Evolutionary conservation across 2,329 filamentous ascomycete species (phyloP).

Genomic region (Fusarium sp.): DNA sequence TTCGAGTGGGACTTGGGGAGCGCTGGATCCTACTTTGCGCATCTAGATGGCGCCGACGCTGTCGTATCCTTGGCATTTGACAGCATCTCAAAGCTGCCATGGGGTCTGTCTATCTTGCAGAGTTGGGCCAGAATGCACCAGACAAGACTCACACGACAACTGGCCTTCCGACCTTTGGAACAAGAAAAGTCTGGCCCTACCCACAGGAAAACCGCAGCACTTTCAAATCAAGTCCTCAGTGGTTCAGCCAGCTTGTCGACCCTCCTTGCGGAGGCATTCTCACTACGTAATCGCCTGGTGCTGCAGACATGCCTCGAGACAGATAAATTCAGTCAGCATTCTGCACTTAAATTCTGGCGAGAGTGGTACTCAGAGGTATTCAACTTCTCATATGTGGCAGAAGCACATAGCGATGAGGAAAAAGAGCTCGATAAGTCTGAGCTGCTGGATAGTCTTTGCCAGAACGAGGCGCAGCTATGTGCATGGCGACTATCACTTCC

Average conservation of each 20-base stretch:
- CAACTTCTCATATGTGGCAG: background rate
- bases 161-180: too few species aligned
- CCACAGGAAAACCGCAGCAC: too few species aligned
- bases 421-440: background rate
- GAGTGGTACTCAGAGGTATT: background rate
- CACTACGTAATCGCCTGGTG: too few species aligned
- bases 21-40: background rate
- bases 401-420: background rate
- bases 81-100: background rate
- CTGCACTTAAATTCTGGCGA: background rate
- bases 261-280: background rate
- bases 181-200: too few species aligned
- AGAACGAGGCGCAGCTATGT: background rate
- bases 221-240: too few species aligned
- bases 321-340: background rate
- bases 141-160: background rate
- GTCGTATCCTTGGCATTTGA: background rate
- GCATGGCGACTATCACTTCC: background rate
- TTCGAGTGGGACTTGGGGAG: background rate
- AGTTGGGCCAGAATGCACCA: background rate
- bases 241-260: too few species aligned
- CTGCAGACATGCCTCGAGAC: background rate
- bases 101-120: background rate
- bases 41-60: background rate
- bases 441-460: background rate